Evolutionary conservation across 352 stramenopile species (phyloP).

Genomic region (Aphanomyces invadans): DNA sequence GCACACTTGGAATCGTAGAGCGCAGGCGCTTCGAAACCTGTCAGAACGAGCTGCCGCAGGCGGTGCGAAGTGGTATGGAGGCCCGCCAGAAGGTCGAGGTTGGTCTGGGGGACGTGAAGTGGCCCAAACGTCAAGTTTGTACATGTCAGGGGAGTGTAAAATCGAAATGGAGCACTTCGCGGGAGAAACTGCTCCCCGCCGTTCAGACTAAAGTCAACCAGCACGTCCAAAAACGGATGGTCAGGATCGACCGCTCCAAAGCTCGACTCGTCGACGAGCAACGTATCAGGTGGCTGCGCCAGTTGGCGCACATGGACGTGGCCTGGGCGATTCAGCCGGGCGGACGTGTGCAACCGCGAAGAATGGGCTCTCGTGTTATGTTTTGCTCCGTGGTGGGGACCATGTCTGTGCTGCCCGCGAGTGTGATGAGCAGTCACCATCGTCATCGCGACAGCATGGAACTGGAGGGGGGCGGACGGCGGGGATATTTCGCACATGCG

Average conservation of each 20-base stretch:
- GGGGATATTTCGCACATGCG: too few species aligned
- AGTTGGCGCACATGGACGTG: not conserved
- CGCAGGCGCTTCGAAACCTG: slow-evolving; percentile 1
- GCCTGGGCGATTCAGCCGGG: not conserved
- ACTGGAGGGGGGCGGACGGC: not conserved
- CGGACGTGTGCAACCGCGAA: too few species aligned
- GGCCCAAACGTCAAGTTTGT: slow-evolving; percentile 1
- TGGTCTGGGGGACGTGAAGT: not conserved
- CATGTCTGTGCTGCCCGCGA: too few species aligned
- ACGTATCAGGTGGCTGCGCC: not conserved
- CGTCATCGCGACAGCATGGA: not conserved
- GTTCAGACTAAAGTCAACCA: slow-evolving; percentile 23
- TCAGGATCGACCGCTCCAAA: not conserved
- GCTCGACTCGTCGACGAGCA: slow-evolving; percentile 1
- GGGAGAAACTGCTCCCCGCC: slow-evolving; percentile 21
- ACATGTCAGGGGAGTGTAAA: slow-evolving; percentile 12
- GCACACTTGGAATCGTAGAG: slow-evolving; percentile 19
- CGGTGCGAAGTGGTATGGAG: too few species aligned
- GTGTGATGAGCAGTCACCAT: not conserved
- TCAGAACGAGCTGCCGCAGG: not conserved
- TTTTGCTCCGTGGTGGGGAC: too few species aligned
- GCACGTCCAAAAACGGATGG: slow-evolving; percentile 14
- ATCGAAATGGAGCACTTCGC: not conserved
- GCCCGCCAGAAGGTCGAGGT: too few species aligned
- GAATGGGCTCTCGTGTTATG: too few species aligned